A percentile compares a stretch with the other conserved stretches of the same genome.
These are phyloP conservation scores for Chalciporus pseudorubinellus DNA, from an alignment of 768 basidiomycete species.

Conservation along the genomic window DNA sequence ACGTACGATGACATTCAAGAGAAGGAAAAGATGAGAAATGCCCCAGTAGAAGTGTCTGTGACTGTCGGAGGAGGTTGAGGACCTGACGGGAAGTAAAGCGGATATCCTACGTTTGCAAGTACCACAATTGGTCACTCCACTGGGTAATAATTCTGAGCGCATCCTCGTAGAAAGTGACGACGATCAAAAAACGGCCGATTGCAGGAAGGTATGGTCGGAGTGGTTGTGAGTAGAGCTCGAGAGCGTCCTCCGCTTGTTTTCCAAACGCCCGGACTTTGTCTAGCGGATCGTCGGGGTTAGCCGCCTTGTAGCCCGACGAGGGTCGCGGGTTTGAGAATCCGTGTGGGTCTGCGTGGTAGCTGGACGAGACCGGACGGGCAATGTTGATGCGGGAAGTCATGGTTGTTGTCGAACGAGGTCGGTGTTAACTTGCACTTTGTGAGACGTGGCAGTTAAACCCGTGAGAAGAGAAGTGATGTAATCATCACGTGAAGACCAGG, in stretches of 20 bases:
- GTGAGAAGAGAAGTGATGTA: slow-evolving; percentile 27
- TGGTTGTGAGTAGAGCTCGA: slow-evolving; percentile 92
- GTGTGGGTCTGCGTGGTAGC: slow-evolving; percentile 71
- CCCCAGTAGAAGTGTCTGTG: slow-evolving; percentile 97
- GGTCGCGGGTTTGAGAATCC: slow-evolving; percentile 73
- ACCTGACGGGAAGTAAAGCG: background rate
- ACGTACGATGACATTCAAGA: slow-evolving; percentile 88
- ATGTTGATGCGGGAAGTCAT: slow-evolving; percentile 87
- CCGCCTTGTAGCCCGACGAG: slow-evolving; percentile 71
- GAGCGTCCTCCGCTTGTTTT: slow-evolving; percentile 83
- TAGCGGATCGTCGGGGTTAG: slow-evolving; percentile 77
- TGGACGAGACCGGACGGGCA: slow-evolving; percentile 62
- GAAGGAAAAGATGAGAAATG: slow-evolving; percentile 87
- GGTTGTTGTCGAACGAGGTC: slow-evolving; percentile 13
- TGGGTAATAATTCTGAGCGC: slow-evolving; percentile 90
- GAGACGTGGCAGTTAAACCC: slow-evolving; percentile 25
- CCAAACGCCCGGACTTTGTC: slow-evolving; percentile 71
- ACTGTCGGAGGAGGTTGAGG: slow-evolving; percentile 41
- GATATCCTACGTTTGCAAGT: slow-evolving; percentile 81
- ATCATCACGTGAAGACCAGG: slow-evolving; percentile 23
- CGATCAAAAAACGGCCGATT: slow-evolving; percentile 94
- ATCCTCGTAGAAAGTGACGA: slow-evolving; percentile 98
- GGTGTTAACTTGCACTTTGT: background rate
- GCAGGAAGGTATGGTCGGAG: slow-evolving; percentile 92
- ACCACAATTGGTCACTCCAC: slow-evolving; percentile 98